Conservation (phyloP, 768 basidiomycete genomes). For the Cantharellus cinnabarinus region DNA sequence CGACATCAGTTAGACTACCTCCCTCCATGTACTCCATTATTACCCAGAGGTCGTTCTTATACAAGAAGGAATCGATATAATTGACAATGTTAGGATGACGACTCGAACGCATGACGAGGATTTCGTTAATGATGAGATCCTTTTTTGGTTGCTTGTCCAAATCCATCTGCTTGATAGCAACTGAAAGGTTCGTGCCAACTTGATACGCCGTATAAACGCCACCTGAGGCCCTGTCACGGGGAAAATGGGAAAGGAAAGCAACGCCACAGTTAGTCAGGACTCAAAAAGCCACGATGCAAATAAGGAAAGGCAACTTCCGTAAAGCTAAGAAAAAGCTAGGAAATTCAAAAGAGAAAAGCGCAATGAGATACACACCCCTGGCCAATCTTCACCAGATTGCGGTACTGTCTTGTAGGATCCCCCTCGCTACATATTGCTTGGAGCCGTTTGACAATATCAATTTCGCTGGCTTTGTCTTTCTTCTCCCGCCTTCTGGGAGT, state of each 20-base stretch:
- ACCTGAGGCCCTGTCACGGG: constrained; percentile 59
- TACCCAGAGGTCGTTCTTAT: constrained; percentile 98
- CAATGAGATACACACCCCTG: constrained; percentile 51
- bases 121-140: constrained; percentile 98
- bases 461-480: constrained; percentile 56
- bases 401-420: constrained; percentile 84
- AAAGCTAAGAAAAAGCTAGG: neutral
- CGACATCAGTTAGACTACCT: constrained; percentile 83
- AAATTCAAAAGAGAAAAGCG: neutral
- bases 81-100: constrained; percentile 99
- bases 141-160: constrained; percentile 99
- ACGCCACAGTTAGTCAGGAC: neutral
- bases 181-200: constrained; percentile 79
- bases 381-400: constrained; percentile 89
- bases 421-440: constrained; percentile 94
- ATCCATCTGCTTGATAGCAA: constrained; percentile 99
- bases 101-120: constrained; percentile 93
- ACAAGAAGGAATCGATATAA: constrained; percentile 94
- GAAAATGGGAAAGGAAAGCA: neutral
- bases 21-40: constrained; percentile 99
- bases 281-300: neutral
- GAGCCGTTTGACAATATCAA: constrained; percentile 73
- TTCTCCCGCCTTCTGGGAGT: constrained; percentile 76
- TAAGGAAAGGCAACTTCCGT: neutral
- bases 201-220: constrained; percentile 98